These are phyloP conservation scores for Lithocarpus polystachyus DNA, from an alignment of 306 rosid genomes.

Conservation along the genomic window DNA sequence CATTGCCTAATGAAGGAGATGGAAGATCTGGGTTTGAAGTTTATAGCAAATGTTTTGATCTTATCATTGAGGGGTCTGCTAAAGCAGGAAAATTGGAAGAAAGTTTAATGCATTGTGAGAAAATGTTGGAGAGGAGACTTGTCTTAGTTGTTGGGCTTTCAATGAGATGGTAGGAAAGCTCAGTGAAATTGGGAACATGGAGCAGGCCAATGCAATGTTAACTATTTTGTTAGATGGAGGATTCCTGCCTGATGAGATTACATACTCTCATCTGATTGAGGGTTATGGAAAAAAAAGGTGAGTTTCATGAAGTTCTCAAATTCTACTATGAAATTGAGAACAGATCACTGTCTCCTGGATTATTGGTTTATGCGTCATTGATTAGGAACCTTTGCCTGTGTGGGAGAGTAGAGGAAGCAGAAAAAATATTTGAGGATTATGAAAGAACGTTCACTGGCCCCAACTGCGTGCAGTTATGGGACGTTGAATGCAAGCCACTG, in stretches of 20 bases:
- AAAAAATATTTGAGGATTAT: constrained; percentile 48
- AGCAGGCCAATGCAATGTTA: constrained; percentile 49
- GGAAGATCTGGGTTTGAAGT: constrained; percentile 55
- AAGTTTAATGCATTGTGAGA: constrained; percentile 44
- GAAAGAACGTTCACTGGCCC: constrained; percentile 52
- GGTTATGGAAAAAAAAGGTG: constrained; percentile 47
- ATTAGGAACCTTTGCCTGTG: constrained; percentile 45
- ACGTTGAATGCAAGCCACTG: constrained; percentile 34
- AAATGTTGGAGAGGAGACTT: constrained; percentile 53
- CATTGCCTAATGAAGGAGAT: constrained; percentile 47
- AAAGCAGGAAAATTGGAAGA: constrained; percentile 38
- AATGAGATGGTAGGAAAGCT: constrained; percentile 53
- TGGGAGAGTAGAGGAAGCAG: constrained; percentile 67
- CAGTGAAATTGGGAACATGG: constrained; percentile 46
- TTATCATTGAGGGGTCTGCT: constrained; percentile 60
- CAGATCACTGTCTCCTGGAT: constrained; percentile 50
- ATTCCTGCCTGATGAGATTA: not conserved
- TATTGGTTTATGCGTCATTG: constrained; percentile 39
- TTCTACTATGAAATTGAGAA: constrained; percentile 73
- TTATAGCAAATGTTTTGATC: constrained; percentile 52
- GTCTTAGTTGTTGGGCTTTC: constrained; percentile 60
- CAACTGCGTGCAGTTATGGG: constrained; percentile 33
- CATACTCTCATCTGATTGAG: constrained; percentile 46
- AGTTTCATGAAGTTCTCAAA: constrained; percentile 55
- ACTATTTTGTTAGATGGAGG: constrained; percentile 62